A percentile compares a stretch with the other conserved stretches of the same genome.
Evolutionary conservation across 371 early-diverging fungal species (phyloP).

Genomic region (Phascolomyces articulosus): DNA sequence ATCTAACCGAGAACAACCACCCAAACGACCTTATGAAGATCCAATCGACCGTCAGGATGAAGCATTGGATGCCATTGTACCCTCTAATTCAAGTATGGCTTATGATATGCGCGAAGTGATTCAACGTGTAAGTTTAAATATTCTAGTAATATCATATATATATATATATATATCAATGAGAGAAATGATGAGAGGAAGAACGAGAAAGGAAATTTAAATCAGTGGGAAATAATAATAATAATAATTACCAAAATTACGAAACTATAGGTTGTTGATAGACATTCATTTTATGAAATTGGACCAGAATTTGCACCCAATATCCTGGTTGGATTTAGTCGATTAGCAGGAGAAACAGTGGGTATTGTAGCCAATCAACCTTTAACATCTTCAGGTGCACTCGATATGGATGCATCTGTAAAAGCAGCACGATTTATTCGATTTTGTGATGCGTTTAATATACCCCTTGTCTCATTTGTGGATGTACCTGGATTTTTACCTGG

Average conservation of each 20-base stretch:
- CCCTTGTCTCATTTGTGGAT: constrained; percentile 94
- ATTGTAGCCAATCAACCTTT: constrained; percentile 96
- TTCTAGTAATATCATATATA: too few relatives aligned
- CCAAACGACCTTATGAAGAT: constrained; percentile 75
- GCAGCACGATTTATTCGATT: constrained; percentile 97
- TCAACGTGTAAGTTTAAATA: constrained; percentile 51
- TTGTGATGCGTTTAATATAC: constrained; percentile 96
- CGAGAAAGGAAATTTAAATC: too few relatives aligned
- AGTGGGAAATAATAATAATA: too few relatives aligned
- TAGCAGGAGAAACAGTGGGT: constrained; percentile 92
- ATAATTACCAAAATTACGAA: too few relatives aligned
- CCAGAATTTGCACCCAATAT: constrained; percentile 96
- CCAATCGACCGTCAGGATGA: constrained; percentile 73
- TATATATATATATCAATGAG: too few relatives aligned
- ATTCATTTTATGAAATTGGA: constrained; percentile 88
- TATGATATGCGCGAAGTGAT: constrained; percentile 96
- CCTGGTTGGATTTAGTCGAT: constrained; percentile 86
- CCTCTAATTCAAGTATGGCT: constrained; percentile 89
- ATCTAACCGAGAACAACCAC: constrained; percentile 76
- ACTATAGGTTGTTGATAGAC: constrained; percentile 81
- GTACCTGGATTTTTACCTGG: constrained; percentile 98
- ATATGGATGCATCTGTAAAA: constrained; percentile 95
- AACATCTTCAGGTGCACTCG: constrained; percentile 94
- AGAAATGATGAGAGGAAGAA: too few relatives aligned
- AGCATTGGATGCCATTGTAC: constrained; percentile 88